Percentiles rank a stretch among this genome's conserved stretches.
These are phyloP conservation scores for Backusella tarrabulga DNA, from an alignment of 192 early-diverging fungal genomes.

Conservation along the genomic window DNA sequence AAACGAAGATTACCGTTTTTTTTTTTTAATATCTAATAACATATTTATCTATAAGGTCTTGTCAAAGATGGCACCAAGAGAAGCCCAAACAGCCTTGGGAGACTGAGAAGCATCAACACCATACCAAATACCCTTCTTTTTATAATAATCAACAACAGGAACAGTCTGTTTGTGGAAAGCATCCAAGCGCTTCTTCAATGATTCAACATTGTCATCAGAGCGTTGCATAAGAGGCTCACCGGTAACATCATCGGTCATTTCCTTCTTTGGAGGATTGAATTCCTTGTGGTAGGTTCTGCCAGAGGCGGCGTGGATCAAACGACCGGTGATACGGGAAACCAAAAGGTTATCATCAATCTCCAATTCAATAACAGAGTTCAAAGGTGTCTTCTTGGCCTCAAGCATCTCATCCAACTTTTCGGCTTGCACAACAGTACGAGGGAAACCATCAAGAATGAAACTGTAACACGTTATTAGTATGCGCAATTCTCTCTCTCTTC, in stretches of 20 bases:
- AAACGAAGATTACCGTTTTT: neutral
- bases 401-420: slow-evolving; percentile 98
- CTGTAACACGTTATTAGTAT: slow-evolving; percentile 16
- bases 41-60: slow-evolving; percentile 34
- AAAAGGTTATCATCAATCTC: slow-evolving; percentile 89
- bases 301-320: slow-evolving; percentile 90
- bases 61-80: slow-evolving; percentile 86
- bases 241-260: slow-evolving; percentile 91
- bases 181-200: slow-evolving; percentile 86
- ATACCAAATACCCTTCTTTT: slow-evolving; percentile 88
- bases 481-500: neutral
- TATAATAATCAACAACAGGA: slow-evolving; percentile 89
- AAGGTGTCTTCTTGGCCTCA: slow-evolving; percentile 61
- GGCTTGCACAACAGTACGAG: slow-evolving; percentile 95
- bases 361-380: slow-evolving; percentile 91
- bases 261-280: slow-evolving; percentile 90
- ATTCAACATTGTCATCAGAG: slow-evolving; percentile 94
- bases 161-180: slow-evolving; percentile 83
- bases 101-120: slow-evolving; percentile 91
- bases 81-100: slow-evolving; percentile 86
- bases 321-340: slow-evolving; percentile 93
- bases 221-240: slow-evolving; percentile 97
- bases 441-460: slow-evolving; percentile 99
- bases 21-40: slow-evolving; percentile 18
- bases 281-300: slow-evolving; percentile 96